Evolutionary conservation across 106 monocot genomes (phyloP), one percentile per base, ranked within the genome.

Genomic region (Dioscorea dumetorum): DNA sequence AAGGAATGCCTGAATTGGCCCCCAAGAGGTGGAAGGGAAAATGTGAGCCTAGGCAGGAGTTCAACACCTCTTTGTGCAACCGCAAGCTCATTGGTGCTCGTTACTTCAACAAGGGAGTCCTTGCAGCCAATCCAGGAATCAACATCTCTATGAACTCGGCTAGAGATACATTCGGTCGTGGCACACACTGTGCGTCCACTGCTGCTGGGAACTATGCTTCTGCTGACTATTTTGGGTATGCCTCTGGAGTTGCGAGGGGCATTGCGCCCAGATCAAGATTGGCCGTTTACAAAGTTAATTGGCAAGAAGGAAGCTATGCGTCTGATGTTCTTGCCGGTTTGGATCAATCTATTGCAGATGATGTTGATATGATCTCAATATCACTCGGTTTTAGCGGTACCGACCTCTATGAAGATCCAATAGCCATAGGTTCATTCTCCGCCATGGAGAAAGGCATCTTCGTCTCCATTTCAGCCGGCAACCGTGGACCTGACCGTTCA

Each of bases 121-220:
- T 90, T 73, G 80, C 99, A 32, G 79, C 68, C 77, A 74, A 61
- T 81, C 33, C 67, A 68, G 23, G 99, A 93, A 79, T 87, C 93
- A 2, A 67, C 72, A 33, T 93, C 99, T 4, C 87, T 93, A 5
- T 64, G 90, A 6, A 41, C 10, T 41, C 41, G 6, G 41, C 41
- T 10, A 41, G 41, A 41, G 99, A 99, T 77, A 76, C 66, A 77
- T 87, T 90, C 66, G 99, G 99, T 8, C 99, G 93, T 60, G 99
- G 99, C 22, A 93, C 93, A 3, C 93, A 93, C 83, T 88, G 88
- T 11, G 78, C 93, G 11, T 88, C 88, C 24, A 93, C 93, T 8
- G 93, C 78, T 2, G 83, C 63, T 13, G 93, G 93, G 0, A 74
- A 68, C 54, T 72, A 56, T 33, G 93, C 69, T 4, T 14, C 49